Percentiles rank a stretch among this genome's conserved stretches.
These are phyloP conservation scores for Pelargonium fulgidum DNA, from an alignment of 441 rosid genomes.

Conservation along the genomic window DNA sequence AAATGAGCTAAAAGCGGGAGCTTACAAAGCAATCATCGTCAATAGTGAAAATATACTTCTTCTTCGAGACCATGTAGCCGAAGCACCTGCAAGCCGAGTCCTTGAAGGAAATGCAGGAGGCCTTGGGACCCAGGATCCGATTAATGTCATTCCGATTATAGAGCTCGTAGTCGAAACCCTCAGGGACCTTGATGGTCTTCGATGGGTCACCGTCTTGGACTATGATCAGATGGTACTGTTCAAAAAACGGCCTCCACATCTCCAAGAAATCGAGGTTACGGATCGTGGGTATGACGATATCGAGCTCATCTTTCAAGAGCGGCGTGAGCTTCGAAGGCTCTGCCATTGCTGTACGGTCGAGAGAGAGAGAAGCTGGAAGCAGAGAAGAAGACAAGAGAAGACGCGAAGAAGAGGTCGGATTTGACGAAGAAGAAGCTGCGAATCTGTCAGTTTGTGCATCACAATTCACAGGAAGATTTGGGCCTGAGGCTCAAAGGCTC, in stretches of 20 bases:
- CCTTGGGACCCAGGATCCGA: constrained; percentile 78
- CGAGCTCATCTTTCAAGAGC: constrained; percentile 59
- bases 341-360: constrained; percentile 39
- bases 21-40: constrained; percentile 96
- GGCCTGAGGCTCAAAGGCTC: too few species aligned
- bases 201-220: constrained; percentile 94
- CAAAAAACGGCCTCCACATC: constrained; percentile 93
- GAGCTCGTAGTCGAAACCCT: constrained; percentile 83
- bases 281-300: constrained; percentile 30
- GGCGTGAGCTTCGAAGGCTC: constrained; percentile 42
- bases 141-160: constrained; percentile 83
- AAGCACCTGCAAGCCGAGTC: constrained; percentile 95
- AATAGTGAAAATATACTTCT: constrained; percentile 87
- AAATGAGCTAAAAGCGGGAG: neutral
- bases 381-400: too few species aligned
- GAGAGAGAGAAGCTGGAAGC: neutral
- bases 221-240: constrained; percentile 88
- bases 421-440: too few species aligned
- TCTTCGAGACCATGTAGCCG: constrained; percentile 89
- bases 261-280: constrained; percentile 76
- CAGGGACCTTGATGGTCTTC: constrained; percentile 70
- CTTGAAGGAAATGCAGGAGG: constrained; percentile 87
- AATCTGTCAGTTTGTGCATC: too few species aligned
- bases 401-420: too few species aligned
- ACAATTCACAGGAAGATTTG: too few species aligned